Base-by-base conservation (phyloP, 1,139 yeast species). In the Zygoascus hellenicus region DNA sequence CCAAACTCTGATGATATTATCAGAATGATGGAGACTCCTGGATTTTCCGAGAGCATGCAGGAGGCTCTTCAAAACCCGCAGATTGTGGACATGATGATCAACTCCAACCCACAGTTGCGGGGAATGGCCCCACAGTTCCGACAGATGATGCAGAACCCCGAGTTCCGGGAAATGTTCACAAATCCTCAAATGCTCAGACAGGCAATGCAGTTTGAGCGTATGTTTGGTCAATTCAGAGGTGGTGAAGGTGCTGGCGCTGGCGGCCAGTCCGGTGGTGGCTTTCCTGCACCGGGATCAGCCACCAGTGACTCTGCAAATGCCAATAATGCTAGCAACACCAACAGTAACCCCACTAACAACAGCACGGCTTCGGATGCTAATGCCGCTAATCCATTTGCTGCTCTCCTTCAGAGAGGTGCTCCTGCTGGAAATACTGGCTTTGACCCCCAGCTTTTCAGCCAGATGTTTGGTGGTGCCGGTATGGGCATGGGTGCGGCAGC, bases 71-170 rank as follows among this genome's bases (percentile, higher is more conserved):
- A 87, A 30, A 86, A 89, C 65, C 96, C 97, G 2, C 87, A 84
- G 55, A 76, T 83, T 77, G 64, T 90, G 48, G 97, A 90, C 58
- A 82, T 74, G 62, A 68, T 90, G 76, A 85, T 90, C 60, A 80
- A 81, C 59, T 87, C 83, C 58, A 80, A 85, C 55, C 96, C 97
- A 4, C 89, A 83, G 62, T 71, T 88, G 61, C 77, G 94, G 56
- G 63, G 55, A 40, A 78, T 88, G 88, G 95, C 95, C 10, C 96
- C 96, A 6, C 89, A 85, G 61, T 92, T 84, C 14, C 78, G 97
- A 59, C 80, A 85, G 61, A 76, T 89, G 83, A 68, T 92, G 59
- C 95, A 84, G 64, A 81, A 83, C 61, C 96, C 94, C 5, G 76
- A 80, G 60, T 81, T 90, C 64, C 78, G 96, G 65, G 83, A 83